Evolutionary conservation across 2,329 filamentous ascomycete genomes (phyloP).

Genomic region (Sporothrix humicola): DNA sequence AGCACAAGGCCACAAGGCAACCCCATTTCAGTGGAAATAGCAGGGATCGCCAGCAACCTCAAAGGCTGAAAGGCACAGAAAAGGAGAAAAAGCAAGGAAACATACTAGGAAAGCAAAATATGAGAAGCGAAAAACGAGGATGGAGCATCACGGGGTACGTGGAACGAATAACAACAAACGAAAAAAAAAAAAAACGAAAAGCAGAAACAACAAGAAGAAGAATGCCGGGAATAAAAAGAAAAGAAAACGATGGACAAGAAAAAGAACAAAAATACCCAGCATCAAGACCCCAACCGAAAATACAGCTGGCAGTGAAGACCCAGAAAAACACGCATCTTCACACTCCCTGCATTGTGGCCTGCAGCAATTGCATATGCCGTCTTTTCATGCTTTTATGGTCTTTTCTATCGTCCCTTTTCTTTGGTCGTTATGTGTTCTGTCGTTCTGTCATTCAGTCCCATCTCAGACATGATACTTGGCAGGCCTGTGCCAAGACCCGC

Average conservation of each 20-base stretch:
- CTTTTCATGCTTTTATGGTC: neutral
- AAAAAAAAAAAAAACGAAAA: neutral
- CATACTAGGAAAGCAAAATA: too few relatives aligned
- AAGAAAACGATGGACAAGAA: neutral
- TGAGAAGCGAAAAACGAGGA: neutral
- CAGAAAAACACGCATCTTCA: slow-evolving; percentile 7
- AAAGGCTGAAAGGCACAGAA: neutral
- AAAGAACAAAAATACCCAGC: neutral
- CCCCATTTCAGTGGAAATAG: neutral
- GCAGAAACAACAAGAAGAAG: neutral
- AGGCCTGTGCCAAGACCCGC: slow-evolving; percentile 8
- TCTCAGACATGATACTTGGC: neutral
- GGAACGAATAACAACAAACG: neutral
- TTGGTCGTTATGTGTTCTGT: neutral
- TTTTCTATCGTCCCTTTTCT: neutral
- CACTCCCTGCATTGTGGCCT: neutral
- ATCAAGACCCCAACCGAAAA: neutral
- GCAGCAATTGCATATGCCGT: neutral
- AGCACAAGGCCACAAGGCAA: neutral
- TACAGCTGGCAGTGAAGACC: neutral
- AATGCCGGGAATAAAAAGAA: neutral
- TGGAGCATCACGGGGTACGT: too few relatives aligned
- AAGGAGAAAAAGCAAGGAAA: neutral
- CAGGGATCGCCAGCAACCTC: neutral
- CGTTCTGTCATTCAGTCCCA: neutral